Percentiles rank a stretch among this genome's conserved stretches.
Conservation (phyloP, 169 alveolate species). For the Babesia ovata region DNA sequence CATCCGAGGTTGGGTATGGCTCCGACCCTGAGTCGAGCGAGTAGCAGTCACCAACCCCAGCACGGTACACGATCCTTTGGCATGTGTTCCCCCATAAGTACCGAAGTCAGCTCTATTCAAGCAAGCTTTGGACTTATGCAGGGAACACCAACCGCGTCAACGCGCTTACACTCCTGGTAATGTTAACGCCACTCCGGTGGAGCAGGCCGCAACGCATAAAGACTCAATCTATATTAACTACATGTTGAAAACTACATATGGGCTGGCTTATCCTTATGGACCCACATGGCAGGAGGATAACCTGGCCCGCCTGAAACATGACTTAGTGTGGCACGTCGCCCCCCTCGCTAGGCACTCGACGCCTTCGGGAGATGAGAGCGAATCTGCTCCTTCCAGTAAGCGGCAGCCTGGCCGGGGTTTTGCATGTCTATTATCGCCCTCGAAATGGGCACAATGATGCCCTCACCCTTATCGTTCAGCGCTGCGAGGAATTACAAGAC, state of each 20-base stretch:
- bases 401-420: constrained; percentile 61
- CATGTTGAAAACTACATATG: not conserved
- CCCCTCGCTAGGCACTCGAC: not conserved
- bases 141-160: no score
- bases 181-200: not conserved
- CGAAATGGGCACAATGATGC: constrained; percentile 59
- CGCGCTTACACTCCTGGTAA: not conserved
- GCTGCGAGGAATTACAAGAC: constrained; percentile 14
- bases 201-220: not conserved
- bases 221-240: not conserved
- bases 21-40: constrained; percentile 9
- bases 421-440: constrained; percentile 57
- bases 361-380: constrained; percentile 1
- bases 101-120: no score
- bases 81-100: no score
- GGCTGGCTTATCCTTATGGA: not conserved
- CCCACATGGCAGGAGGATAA: not conserved
- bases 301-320: not conserved
- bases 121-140: no score
- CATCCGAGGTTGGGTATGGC: constrained; percentile 11
- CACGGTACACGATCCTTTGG: no score
- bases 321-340: not conserved
- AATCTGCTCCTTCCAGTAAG: constrained; percentile 57
- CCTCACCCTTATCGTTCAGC: constrained; percentile 34
- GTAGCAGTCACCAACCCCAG: no score